Base-by-base conservation (phyloP, 192 early-diverging fungal genomes). In the Haplosporangium gracile region DNA sequence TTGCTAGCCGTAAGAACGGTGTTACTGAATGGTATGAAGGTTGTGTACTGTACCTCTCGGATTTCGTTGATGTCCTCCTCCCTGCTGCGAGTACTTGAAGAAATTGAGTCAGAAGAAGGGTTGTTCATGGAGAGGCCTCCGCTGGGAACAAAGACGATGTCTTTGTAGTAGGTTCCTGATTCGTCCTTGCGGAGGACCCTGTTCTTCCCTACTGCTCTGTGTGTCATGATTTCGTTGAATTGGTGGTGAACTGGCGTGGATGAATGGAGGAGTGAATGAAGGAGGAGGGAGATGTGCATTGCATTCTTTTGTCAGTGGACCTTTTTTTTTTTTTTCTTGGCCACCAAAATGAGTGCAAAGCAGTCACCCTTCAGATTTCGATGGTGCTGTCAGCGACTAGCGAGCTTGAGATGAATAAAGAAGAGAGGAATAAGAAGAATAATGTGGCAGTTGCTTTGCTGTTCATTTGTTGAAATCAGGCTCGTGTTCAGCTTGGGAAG, bases 121-220 rank as follows among this genome's bases (percentile, higher is more conserved):
- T 79, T 57, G 24, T 80, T 77, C 60, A 80, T 79, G 39, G 74
- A 55, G 13, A 85, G 70, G 0, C 74, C 51, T 42, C 83, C 83
- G 42, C 79, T 81, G 32, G 79, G 79, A 18, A 86, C 84, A 65
- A 86, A 86, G 11, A 76, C 71, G 45, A 86, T 86, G 43, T 86
- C 79, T 49, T 76, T 77, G 51, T 78, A 86, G 72, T 68, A 80
- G 36, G 70, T 81, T 29, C 84, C 84, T 10, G 75, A 65, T 10
- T 79, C 74, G 34, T 85, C 83, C 45, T 73, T 51, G 10, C 74
- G 75, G 51, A 72, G 29, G 15, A 69, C 18, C 38, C 76, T 77
- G 57, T 74, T 53, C 13, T 53, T 55, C 34, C 34, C 74, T 20
- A n/a, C 43, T 60, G 5, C 24, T 32, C 29, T 51, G 24, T 47